phyloP scores from a whole-genome alignment of 768 basidiomycete species.

The Lentinula guzmanii region DNA sequence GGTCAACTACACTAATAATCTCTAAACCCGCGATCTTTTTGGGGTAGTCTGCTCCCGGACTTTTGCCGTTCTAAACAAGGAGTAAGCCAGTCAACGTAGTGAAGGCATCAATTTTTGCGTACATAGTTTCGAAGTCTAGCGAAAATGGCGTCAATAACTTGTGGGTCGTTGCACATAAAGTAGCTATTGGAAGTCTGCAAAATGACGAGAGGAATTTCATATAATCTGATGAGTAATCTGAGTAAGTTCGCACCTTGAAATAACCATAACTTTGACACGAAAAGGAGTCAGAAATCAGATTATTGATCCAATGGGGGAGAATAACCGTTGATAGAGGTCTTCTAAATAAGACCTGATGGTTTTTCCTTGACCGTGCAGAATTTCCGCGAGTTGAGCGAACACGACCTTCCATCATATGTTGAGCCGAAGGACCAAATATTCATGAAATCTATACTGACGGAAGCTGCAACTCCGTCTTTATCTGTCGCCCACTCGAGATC shows the following conservation, averaged over 20 bases:
- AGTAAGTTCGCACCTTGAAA: conserved; percentile 48
- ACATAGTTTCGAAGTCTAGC: conserved; percentile 54
- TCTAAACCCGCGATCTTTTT: conserved; percentile 50
- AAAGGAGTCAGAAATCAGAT: neutral
- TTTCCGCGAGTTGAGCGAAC: conserved; percentile 63
- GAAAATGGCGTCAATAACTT: conserved; percentile 68
- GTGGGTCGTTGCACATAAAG: conserved; percentile 66
- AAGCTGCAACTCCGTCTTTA: conserved; percentile 84
- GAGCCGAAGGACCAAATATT: neutral
- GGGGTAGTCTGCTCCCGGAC: conserved; percentile 44
- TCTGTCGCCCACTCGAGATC: conserved; percentile 26
- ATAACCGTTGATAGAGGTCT: conserved; percentile 55
- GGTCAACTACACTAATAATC: conserved; percentile 62
- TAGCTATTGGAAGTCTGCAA: conserved; percentile 75
- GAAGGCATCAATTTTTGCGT: conserved; percentile 11
- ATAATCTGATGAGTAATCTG: neutral
- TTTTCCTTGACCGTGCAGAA: conserved; percentile 43
- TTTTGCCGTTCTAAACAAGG: neutral
- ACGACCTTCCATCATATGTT: conserved; percentile 36
- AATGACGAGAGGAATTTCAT: neutral
- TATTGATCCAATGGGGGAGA: neutral
- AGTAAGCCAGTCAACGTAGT: neutral
- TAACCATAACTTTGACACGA: conserved; percentile 34
- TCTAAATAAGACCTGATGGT: conserved; percentile 53
- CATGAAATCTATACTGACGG: conserved; percentile 34